Conservation (phyloP, 2,329 filamentous ascomycete species). For the Microcyclosporella mali region DNA sequence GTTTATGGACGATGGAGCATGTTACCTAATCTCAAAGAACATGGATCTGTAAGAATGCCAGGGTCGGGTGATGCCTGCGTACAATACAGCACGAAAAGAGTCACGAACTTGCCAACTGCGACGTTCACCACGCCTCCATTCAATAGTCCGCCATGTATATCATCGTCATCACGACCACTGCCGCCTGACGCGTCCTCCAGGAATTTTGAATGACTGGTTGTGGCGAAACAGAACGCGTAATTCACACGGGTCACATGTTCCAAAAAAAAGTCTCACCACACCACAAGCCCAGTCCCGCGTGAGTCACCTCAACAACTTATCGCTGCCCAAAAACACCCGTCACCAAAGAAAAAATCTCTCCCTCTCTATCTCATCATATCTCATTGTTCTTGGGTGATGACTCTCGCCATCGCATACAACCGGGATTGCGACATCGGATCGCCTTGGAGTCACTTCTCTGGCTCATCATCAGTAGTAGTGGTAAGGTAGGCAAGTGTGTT, state of each 20-base stretch:
- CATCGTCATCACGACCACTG: neutral
- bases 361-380: too few species aligned
- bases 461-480: neutral
- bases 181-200: neutral
- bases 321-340: neutral
- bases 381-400: too few species aligned
- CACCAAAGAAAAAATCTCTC: neutral
- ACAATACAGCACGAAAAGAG: neutral
- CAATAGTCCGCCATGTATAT: neutral
- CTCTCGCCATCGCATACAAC: constrained; percentile 6
- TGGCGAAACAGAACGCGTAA: too few species aligned
- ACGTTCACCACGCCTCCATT: neutral
- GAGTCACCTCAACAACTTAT: neutral
- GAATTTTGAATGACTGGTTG: neutral
- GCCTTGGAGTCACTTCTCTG: constrained; percentile 6
- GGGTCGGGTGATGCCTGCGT: neutral
- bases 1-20: too few species aligned
- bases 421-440: constrained; percentile 9
- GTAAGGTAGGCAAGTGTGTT: neutral
- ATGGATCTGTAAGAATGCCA: too few species aligned
- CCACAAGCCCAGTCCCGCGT: too few species aligned
- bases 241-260: neutral
- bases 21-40: too few species aligned
- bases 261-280: too few species aligned
- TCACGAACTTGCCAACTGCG: neutral